A percentile compares a stretch with the other conserved stretches of the same genome.
These are phyloP conservation scores for Wickerhamiella nectarea DNA, from an alignment of 805 yeast species.

Conservation along the genomic window DNA sequence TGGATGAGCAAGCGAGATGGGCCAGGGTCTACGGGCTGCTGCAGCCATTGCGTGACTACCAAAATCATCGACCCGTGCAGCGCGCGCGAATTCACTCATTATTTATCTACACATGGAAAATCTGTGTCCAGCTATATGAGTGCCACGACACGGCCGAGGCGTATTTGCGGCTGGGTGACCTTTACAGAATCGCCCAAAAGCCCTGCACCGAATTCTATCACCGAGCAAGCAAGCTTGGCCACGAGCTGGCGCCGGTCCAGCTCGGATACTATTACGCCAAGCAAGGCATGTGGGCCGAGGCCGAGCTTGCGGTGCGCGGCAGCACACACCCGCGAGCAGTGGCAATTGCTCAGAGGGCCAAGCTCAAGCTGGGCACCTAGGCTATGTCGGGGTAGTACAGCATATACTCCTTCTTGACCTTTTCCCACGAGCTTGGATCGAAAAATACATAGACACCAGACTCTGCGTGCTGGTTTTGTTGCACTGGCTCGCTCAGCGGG, in stretches of 20 bases:
- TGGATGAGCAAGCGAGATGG: background rate
- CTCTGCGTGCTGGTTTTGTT: slow-evolving; percentile 71
- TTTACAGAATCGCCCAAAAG: background rate
- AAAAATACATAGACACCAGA: slow-evolving; percentile 88
- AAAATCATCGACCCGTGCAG: background rate
- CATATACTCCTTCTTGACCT: slow-evolving; percentile 61
- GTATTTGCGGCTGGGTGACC: background rate
- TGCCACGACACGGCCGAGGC: background rate
- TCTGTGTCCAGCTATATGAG: background rate
- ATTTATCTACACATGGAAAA: background rate
- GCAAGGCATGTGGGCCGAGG: background rate
- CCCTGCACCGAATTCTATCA: background rate
- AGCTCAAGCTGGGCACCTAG: slow-evolving; percentile 19
- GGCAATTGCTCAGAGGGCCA: background rate
- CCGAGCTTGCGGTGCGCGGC: too few species aligned
- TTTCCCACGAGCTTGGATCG: slow-evolving; percentile 93
- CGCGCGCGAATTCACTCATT: background rate
- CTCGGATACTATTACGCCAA: background rate
- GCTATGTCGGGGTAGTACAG: slow-evolving; percentile 50
- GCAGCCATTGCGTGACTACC: background rate
- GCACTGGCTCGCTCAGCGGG: slow-evolving; percentile 73
- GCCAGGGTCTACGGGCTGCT: background rate
- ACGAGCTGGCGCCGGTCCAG: background rate
- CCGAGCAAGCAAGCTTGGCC: background rate
- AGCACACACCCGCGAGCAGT: background rate